Conservation (phyloP, 2,329 filamentous ascomycete species). For the Orbilia blumenaviensis region DNA sequence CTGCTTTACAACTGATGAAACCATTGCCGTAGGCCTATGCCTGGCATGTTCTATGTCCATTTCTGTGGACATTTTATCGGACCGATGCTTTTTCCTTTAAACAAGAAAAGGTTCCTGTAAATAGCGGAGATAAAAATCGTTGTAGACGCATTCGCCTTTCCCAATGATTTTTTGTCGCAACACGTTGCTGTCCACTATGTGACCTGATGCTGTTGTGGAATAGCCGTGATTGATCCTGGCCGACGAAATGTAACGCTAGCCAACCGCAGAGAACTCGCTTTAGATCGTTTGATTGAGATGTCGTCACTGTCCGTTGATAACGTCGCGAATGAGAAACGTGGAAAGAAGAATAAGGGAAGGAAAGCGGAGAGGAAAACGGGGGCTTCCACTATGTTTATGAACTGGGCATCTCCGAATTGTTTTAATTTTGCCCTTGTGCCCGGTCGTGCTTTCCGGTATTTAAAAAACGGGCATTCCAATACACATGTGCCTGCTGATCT, state of each 20-base stretch:
- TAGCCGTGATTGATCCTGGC: slow-evolving; percentile 16
- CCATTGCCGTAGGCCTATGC: slow-evolving; percentile 55
- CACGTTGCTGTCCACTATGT: slow-evolving; percentile 15
- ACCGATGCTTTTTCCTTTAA: not conserved
- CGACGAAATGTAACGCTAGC: slow-evolving; percentile 3
- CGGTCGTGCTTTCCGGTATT: slow-evolving; percentile 22
- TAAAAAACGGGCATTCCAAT: slow-evolving; percentile 38
- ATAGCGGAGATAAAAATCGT: not conserved
- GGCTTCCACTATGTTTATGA: slow-evolving; percentile 19
- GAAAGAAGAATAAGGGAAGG: slow-evolving; percentile 1
- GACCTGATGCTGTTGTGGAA: slow-evolving; percentile 20
- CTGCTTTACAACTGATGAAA: slow-evolving; percentile 66
- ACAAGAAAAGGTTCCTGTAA: not conserved
- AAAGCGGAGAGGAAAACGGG: slow-evolving; percentile 1
- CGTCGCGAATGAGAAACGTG: slow-evolving; percentile 24
- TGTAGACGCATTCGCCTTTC: not conserved
- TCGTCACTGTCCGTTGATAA: slow-evolving; percentile 29
- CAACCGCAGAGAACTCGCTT: slow-evolving; percentile 9
- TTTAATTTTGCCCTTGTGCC: slow-evolving; percentile 11
- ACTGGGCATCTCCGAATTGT: slow-evolving; percentile 26
- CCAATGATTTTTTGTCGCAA: not conserved
- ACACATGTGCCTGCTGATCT: slow-evolving; percentile 50
- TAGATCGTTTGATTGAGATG: slow-evolving; percentile 1
- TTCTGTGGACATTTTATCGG: not conserved
- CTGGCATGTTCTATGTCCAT: slow-evolving; percentile 37